These are phyloP conservation scores for Neofusicoccum sp. DNA, from an alignment of 2,329 filamentous ascomycete species.

Conservation along the genomic window DNA sequence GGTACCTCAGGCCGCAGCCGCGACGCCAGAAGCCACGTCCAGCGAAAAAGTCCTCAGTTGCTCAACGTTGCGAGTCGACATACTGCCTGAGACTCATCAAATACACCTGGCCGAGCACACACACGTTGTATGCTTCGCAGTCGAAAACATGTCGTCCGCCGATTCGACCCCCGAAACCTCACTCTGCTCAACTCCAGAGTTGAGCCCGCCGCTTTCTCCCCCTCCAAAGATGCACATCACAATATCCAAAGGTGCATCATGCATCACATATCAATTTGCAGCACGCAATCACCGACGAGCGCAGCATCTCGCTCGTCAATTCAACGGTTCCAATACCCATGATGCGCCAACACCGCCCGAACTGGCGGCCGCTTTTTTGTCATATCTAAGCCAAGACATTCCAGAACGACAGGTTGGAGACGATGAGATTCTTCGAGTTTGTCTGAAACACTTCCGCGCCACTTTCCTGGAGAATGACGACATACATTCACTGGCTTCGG, in stretches of 20 bases:
- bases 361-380: not conserved
- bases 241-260: not conserved
- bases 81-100: not conserved
- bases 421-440: not conserved
- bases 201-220: not conserved
- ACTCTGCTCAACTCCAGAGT: slow-evolving; percentile 1
- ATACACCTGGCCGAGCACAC: not conserved
- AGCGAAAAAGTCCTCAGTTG: not conserved
- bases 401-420: slow-evolving; percentile 1
- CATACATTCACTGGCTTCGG: slow-evolving; percentile 2
- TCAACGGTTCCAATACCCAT: not conserved
- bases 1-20: not conserved
- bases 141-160: not conserved
- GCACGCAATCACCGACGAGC: slow-evolving; percentile 5
- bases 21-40: not conserved
- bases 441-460: not conserved
- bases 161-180: not conserved
- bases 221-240: not conserved
- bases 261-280: not conserved
- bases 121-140: not conserved
- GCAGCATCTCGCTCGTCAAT: not conserved
- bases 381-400: not conserved
- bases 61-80: not conserved
- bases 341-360: not conserved
- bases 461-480: slow-evolving; percentile 9